Evolutionary conservation across 1,284 basidiomycete species (phyloP), one percentile per base, ranked within the genome.

Genomic region (Gymnopus androsaceus): DNA sequence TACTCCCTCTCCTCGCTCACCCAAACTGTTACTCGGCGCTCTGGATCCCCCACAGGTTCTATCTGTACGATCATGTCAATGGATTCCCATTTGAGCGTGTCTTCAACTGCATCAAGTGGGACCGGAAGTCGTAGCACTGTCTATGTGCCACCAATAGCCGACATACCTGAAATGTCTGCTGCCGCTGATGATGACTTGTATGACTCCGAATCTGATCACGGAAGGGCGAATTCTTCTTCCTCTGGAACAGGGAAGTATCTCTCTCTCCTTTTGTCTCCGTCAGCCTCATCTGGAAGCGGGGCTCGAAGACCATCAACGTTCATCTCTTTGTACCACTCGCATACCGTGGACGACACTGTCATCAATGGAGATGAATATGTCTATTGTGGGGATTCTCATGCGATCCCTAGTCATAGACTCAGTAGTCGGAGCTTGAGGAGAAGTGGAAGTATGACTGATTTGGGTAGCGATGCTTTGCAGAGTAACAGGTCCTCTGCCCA

Each of bases 401-500:
- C 82, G 4, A 90, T 92, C 55, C 78, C 64, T 78, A 77, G 55
- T 80, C 78, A 3, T 62, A 48, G 61, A 15, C 27, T 42, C 1
- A 70, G 73, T 9, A 70, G 69, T 31, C 69, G 72, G 0, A 51
- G 49, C 21, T 63, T 90, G 49, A 77, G 87, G 31, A 78, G 89
- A 30, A 88, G 85, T n/a, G 85, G 81, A 31, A 90, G 88, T 0
- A 78, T 90, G 72, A 87, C 85, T 0, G 89, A 92, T 64, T 71
- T 92, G 23, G 88, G 89, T 48, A 82, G 83, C 31, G 87, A 84
- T 64, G 34, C 14, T 3, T 88, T 89, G 55, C 80, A 67, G 27
- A 51, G 46, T 3, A 59, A 59, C 23, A 36, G 45, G 9, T 50
- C 55, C 17, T 56, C 58, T 5, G 47, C 23, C 11, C 25, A 48